Base-by-base conservation (phyloP, 805 yeast genomes). In the Diddensiella caesifluorescens region DNA sequence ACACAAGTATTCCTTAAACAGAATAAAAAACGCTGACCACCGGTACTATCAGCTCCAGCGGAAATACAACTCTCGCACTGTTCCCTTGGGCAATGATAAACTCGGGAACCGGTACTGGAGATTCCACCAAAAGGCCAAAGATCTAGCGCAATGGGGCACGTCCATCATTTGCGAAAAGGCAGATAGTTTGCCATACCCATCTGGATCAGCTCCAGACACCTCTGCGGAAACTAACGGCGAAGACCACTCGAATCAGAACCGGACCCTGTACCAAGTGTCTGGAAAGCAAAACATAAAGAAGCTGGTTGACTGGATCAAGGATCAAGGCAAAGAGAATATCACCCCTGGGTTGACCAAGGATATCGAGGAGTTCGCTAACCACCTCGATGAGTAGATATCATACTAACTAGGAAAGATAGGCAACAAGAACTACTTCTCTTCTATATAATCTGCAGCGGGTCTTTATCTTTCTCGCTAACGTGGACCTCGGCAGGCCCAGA, bases 381-480 rank as follows among this genome's bases (percentile, higher is more conserved):
- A 33, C n/a, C 12, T 23, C 23, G 39, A 27, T 9, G 27, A 38
- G 12, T 20, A 35, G 22, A n/a, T 18, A 36, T 20, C 32, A 9
- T 29, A 20, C 15, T 39, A 22, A n/a, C 16, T 29, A 29, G 15
- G 15, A n/a, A 29, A 25, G 12, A 25, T 25, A 25, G 9, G 9
- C 12, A 25, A 25, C 27, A 25, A 9, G 9, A 25, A 9, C 9
- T 9, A 9, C 10, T 9, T 9, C 27, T 25, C 12, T 12, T 25
- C 32, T 35, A 41, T 5, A 46, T 33, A 12, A 29, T 27, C 40
- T 51, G 57, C 38, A 73, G 63, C 7, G 95, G 95, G 55, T 86
- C 95, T 33, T 52, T 59, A 57, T 87, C 95, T 1, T 63, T 58
- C 37, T 61, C 51, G 52, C 88, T 74, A 1, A 64, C 68, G 16